Evolutionary conservation across 1,284 basidiomycete genomes (phyloP), one percentile per base, ranked within the genome.

Genomic region (Cutaneotrichosporon arboriforme): DNA sequence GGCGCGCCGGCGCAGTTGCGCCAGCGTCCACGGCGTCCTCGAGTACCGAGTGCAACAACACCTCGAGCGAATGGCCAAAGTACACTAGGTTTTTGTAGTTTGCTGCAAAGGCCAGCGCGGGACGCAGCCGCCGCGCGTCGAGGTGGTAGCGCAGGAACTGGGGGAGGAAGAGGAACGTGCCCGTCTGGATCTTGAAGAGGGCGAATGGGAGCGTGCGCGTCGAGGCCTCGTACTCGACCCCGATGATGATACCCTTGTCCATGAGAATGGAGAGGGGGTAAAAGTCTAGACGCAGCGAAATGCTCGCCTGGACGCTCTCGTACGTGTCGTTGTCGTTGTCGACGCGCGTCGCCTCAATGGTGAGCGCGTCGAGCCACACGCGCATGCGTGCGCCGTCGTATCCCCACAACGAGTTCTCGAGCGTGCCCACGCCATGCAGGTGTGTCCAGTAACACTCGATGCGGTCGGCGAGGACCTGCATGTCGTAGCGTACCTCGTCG

Each of bases 371-470:
- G 31, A 98, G 78, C 94, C 94, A 99, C 17, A 98, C 83, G 39
- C 90, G 80, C 67, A 98, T 87, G 12, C 84, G 83, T 54, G 82
- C 81, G 1, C 93, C 96, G 64, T 98, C 94, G 71, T 90, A 98
- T 1, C 87, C 94, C 94, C 94, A 99, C 13, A 99, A 78, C 8
- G 92, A 96, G 75, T 98, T 97, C 68, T 97, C 93, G 26, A 98
- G 78, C 2, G 90, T 85, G 3, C 87, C 88, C 34, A 97, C 90
- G 0, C 92, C 93, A 42, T 87, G 84, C 48, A 97, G 77, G 76
- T 97, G 93, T 40, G 94, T 97, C 94, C 94, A 99, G 75, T 93
- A 98, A 68, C 93, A 92, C 68, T 99, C 94, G 58, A 98, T 90
- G 23, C 86, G 83, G 64, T 97, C 90, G 0, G 93, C 90, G 23